Percentiles rank a stretch among this genome's conserved stretches.
Conservation (phyloP, 2,329 filamentous ascomycete species). For the Diaporthe caulivora region DNA sequence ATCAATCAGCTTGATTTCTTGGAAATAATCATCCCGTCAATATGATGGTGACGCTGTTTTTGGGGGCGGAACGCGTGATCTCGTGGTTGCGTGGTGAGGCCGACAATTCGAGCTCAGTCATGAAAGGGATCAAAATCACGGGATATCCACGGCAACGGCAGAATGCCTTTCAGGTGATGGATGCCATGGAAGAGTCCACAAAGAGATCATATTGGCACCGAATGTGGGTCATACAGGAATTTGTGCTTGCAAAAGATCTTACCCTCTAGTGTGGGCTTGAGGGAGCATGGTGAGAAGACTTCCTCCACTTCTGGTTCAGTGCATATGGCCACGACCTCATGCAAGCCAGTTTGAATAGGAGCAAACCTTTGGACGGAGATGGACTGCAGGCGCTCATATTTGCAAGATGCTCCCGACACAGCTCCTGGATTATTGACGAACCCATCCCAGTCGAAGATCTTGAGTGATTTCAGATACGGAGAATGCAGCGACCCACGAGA, state of each 20-base stretch:
- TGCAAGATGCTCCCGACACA: background rate
- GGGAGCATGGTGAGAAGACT: background rate
- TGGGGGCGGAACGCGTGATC: background rate
- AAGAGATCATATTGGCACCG: background rate
- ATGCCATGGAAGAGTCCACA: background rate
- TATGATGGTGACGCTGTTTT: background rate
- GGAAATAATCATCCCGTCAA: background rate
- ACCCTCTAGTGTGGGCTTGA: background rate
- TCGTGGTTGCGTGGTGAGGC: background rate
- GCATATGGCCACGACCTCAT: too few relatives aligned
- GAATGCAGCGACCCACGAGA: background rate
- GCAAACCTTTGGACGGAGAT: background rate
- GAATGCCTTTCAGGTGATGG: background rate
- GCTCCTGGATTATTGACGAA: too few relatives aligned
- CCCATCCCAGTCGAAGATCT: background rate
- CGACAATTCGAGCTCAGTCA: background rate
- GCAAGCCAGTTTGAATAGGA: too few relatives aligned
- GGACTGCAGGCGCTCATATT: background rate
- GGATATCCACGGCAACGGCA: rapidly evolving
- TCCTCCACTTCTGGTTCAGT: background rate
- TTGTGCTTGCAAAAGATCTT: background rate
- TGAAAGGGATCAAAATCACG: background rate
- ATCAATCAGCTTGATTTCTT: background rate
- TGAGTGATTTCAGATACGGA: background rate
- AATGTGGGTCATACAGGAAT: background rate